Evolutionary conservation across 805 yeast genomes (phyloP).

Genomic region (Yarrowia sp.): DNA sequence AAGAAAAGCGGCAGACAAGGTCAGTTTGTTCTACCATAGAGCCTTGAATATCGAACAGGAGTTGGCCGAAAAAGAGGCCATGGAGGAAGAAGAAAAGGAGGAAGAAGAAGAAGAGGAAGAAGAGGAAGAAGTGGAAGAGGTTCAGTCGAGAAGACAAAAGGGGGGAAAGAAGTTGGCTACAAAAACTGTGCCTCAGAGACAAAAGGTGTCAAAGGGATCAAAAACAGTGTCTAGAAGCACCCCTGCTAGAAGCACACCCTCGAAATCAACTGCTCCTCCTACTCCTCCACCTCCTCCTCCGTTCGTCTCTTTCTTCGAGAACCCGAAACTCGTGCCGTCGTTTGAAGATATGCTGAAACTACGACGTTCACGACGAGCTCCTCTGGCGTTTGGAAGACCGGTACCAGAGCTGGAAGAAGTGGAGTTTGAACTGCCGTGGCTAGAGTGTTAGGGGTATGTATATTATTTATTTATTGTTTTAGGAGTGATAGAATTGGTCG

Average conservation of each 20-base stretch:
- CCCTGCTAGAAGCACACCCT: not conserved
- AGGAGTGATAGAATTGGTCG: too few relatives aligned
- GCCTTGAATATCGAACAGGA: conserved; percentile 4
- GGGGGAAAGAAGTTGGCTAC: not conserved
- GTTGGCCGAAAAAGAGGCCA: not conserved
- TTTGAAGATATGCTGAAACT: conserved; percentile 29
- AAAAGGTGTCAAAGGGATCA: not conserved
- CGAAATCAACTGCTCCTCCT: not conserved
- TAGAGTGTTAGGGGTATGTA: not conserved
- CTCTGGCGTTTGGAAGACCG: conserved; percentile 30
- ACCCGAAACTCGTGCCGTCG: conserved; percentile 29
- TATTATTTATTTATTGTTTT: conserved; percentile 14
- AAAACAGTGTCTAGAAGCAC: not conserved
- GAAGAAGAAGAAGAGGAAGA: conserved; percentile 25
- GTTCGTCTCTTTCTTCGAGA: conserved; percentile 17
- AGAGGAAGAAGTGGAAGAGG: conserved; percentile 15
- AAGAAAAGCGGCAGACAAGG: conserved; percentile 4
- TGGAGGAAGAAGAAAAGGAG: not conserved
- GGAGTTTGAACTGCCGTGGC: conserved; percentile 23
- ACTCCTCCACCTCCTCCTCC: conserved; percentile 6
- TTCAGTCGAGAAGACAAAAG: not conserved
- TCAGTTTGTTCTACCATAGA: conserved; percentile 10
- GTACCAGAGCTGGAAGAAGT: conserved; percentile 11
- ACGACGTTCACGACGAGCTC: conserved; percentile 21
- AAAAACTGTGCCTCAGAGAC: not conserved